These are phyloP conservation scores for Kappamyces sp. DNA, from an alignment of 192 early-diverging fungal genomes.

Conservation along the genomic window DNA sequence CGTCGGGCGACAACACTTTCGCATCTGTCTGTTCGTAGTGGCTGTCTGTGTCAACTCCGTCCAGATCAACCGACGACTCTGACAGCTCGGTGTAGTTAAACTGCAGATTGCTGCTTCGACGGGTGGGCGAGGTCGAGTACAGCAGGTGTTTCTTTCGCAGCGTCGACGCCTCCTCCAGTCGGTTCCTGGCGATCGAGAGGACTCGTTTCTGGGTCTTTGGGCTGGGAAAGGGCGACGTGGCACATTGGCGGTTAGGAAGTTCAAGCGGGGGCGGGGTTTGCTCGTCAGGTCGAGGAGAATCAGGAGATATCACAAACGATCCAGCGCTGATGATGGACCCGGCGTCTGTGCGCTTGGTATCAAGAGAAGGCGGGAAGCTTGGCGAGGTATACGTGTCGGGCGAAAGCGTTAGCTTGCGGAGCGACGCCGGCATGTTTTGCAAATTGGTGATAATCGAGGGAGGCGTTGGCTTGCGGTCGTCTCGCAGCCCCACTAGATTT, in stretches of 20 bases:
- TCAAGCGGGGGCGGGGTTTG: background rate
- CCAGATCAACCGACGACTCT: background rate
- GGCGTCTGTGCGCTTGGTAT: background rate
- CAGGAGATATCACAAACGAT: background rate
- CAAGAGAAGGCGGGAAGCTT: background rate
- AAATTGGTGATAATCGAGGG: no score
- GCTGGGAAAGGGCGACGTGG: conserved; percentile 21
- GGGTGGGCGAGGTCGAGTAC: no score
- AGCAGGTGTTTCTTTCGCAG: background rate
- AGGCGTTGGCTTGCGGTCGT: no score
- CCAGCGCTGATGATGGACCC: background rate
- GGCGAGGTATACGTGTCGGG: background rate
- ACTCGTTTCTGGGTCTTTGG: conserved; percentile 26
- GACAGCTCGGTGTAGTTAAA: background rate
- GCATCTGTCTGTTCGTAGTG: background rate
- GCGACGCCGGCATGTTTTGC: no score
- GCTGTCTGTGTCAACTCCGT: background rate
- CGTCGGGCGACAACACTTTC: background rate
- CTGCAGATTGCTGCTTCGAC: background rate
- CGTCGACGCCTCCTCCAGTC: conserved; percentile 1
- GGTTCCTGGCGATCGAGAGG: conserved; percentile 15
- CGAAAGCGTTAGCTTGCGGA: background rate
- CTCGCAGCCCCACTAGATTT: conserved; percentile 7
- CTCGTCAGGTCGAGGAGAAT: background rate
- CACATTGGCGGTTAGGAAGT: no score